phyloP scores from a whole-genome alignment of 2,329 filamentous ascomycete species.

The Zarea fungicola region DNA sequence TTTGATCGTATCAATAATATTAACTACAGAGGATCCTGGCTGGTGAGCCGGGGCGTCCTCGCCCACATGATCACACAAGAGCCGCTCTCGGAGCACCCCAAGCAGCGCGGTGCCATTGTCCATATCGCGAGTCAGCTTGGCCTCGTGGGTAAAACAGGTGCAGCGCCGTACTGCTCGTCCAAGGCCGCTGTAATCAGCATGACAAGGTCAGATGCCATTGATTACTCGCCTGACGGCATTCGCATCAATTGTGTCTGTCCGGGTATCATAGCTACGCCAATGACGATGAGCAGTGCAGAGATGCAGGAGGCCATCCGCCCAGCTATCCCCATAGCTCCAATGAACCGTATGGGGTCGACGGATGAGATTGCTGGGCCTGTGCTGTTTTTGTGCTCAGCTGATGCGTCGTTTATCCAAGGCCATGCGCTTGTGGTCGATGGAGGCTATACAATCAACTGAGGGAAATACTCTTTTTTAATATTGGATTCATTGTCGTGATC shows the following conservation, averaged over 20 bases:
- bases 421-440: slow-evolving; percentile 49
- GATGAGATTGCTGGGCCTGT: slow-evolving; percentile 45
- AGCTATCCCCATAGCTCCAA: slow-evolving; percentile 41
- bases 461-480: neutral
- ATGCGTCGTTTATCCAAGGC: slow-evolving; percentile 47
- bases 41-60: slow-evolving; percentile 40
- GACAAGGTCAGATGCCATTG: slow-evolving; percentile 51
- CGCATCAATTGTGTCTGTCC: slow-evolving; percentile 36
- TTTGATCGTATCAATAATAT: slow-evolving; percentile 27
- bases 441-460: slow-evolving; percentile 44
- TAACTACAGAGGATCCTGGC: slow-evolving; percentile 49
- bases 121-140: slow-evolving; percentile 50
- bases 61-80: slow-evolving; percentile 41
- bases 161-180: slow-evolving; percentile 53
- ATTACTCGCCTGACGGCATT: slow-evolving; percentile 38
- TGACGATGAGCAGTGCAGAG: slow-evolving; percentile 38
- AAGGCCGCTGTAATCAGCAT: slow-evolving; percentile 55
- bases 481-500: neutral
- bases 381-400: slow-evolving; percentile 43
- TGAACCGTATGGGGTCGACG: slow-evolving; percentile 45
- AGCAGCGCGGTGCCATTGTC: slow-evolving; percentile 43
- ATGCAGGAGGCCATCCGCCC: slow-evolving; percentile 33
- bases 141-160: slow-evolving; percentile 40
- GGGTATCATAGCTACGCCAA: slow-evolving; percentile 40
- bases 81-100: slow-evolving; percentile 33